Percentiles rank a stretch among this genome's conserved stretches.
Evolutionary conservation across 2,329 filamentous ascomycete species (phyloP).

Genomic region (Xylaria sp.): DNA sequence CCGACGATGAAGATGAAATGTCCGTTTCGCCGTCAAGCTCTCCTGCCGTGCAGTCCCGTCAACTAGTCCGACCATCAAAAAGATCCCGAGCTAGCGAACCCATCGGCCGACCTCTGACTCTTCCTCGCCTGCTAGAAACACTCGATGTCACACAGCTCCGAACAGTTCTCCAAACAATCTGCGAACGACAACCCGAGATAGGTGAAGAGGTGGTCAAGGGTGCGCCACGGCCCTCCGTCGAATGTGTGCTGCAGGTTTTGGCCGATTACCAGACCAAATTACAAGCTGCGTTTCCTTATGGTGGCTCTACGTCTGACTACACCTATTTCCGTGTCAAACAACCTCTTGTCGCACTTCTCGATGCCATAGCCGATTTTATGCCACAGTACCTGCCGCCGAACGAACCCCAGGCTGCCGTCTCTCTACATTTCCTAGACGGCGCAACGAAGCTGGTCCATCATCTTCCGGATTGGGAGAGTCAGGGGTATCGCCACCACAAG

Average conservation of each 20-base stretch:
- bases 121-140: constrained; percentile 88
- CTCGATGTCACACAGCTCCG: constrained; percentile 87
- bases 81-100: constrained; percentile 73
- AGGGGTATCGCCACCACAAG: constrained; percentile 90
- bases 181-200: constrained; percentile 87
- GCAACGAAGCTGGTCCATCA: constrained; percentile 91
- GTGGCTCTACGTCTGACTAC: constrained; percentile 87
- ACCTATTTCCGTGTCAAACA: constrained; percentile 93
- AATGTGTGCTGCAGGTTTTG: constrained; percentile 82
- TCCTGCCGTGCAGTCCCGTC: constrained; percentile 76
- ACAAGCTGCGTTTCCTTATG: constrained; percentile 84
- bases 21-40: constrained; percentile 87
- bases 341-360: constrained; percentile 80
- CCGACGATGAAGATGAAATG: constrained; percentile 88
- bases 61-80: constrained; percentile 73
- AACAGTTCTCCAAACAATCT: constrained; percentile 87
- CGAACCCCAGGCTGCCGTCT: constrained; percentile 84
- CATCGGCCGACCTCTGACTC: constrained; percentile 63
- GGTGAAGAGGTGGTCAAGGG: constrained; percentile 83
- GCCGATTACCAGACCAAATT: constrained; percentile 82
- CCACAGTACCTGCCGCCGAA: constrained; percentile 94
- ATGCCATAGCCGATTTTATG: constrained; percentile 92
- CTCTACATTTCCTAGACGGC: constrained; percentile 86
- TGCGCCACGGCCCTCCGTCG: constrained; percentile 87
- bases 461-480: constrained; percentile 90